These are phyloP conservation scores for Lichtheimia ramosa DNA, from an alignment of 371 early-diverging fungal genomes.

Conservation along the genomic window DNA sequence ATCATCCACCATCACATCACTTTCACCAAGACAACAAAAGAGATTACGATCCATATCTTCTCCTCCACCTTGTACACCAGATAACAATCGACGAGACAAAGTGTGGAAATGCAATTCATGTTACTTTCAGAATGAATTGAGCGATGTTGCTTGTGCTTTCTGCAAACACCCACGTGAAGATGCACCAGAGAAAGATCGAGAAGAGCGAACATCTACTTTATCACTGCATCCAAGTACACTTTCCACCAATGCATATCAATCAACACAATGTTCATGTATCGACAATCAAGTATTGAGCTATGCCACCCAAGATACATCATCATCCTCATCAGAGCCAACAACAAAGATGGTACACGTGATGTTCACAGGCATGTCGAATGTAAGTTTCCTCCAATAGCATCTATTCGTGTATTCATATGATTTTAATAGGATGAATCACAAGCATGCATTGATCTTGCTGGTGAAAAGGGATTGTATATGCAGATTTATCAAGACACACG, in stretches of 20 bases:
- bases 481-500: background rate
- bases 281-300: no score
- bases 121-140: background rate
- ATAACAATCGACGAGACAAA: no score
- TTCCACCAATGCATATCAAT: background rate
- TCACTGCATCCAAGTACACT: background rate
- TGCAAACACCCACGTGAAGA: background rate
- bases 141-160: background rate
- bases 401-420: no score
- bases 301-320: no score
- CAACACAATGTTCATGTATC: background rate
- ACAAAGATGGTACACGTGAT: slow-evolving; percentile 3
- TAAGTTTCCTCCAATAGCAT: background rate
- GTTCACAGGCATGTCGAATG: slow-evolving; percentile 9
- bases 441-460: background rate
- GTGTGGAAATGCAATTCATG: background rate
- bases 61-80: no score
- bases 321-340: background rate
- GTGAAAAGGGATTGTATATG: background rate
- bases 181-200: background rate
- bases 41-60: no score
- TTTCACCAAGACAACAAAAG: no score
- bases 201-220: no score
- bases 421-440: slow-evolving; percentile 1
- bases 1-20: no score